Base-by-base conservation (phyloP, 257 asterid genomes). In the Solanum verrucosum region DNA sequence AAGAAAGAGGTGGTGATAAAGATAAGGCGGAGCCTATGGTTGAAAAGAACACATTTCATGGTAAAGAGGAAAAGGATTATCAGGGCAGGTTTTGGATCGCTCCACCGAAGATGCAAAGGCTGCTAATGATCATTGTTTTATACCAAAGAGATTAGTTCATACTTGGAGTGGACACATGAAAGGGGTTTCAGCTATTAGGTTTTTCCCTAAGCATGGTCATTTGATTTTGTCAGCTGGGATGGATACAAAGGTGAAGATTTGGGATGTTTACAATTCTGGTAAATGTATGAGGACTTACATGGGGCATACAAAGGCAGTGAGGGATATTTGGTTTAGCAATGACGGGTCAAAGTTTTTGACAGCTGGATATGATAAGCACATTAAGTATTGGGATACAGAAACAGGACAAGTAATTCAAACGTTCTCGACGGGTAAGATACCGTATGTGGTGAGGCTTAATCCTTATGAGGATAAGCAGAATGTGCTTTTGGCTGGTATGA, bases 401-500 rank as follows among this genome's bases (percentile, higher is more conserved):
- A 97, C 99, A 0, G 99, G 99, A 89, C 95, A 97, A 87, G 99
- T 95, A 87, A 96, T 96, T 88, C 96, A 98, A 0, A 94, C 98
- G 0, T 97, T 96, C 86, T 93, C 98, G 3, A 94, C 99, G 1
- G 98, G 99, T 90, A 96, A 96, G 92, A 87, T 94, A 89, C 99
- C 99, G 0, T 97, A 97, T 85, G 99, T 96, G 14, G 99, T 93
- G 89, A 96, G 96, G 94, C 97, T 96, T 65, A 96, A 97, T 85
- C 99, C 99, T 16, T 98, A 96, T 86, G 98, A 96, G 79, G 99
- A 97, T 93, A 97, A 96, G 92, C 99, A 97, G 96, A 97, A 95
- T 90, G 96, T 96, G 68, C 90, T 97, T 88, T 89, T 97, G 84
- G 98, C 98, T 1, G 99, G 99, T 73, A 97, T 96, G 99, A 97